phyloP scores from a whole-genome alignment of 192 early-diverging fungal genomes.

The Coemansia sp. region DNA sequence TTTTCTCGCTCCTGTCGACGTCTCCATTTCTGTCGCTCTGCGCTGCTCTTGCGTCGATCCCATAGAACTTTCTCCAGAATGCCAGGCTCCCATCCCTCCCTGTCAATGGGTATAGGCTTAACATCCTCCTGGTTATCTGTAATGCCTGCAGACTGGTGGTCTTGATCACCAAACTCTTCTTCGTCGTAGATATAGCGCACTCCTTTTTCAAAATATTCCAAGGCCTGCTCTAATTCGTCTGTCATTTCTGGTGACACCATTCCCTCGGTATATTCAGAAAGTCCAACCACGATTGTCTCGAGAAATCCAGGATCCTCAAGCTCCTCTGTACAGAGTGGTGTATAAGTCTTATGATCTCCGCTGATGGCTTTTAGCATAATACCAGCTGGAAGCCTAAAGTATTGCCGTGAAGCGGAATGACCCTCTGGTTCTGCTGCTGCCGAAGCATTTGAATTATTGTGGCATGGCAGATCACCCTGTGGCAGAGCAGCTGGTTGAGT shows the following conservation, averaged over 20 bases:
- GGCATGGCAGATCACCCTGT: background rate
- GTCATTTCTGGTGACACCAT: conserved; percentile 5
- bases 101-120: conserved; percentile 15
- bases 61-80: conserved; percentile 32
- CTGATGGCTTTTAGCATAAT: conserved; percentile 21
- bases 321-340: conserved; percentile 6
- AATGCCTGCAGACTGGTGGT: background rate
- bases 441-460: background rate
- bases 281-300: conserved; percentile 17
- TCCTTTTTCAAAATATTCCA: conserved; percentile 27
- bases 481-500: conserved; percentile 9
- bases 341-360: conserved; percentile 17
- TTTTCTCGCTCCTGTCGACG: conserved; percentile 16
- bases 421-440: background rate
- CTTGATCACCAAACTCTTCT: conserved; percentile 21
- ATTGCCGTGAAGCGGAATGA: background rate
- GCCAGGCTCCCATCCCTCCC: conserved; percentile 35
- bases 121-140: background rate
- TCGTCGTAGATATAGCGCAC: conserved; percentile 41
- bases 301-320: conserved; percentile 28
- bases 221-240: conserved; percentile 19
- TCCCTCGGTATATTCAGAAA: conserved; percentile 6
- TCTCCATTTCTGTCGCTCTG: conserved; percentile 21
- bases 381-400: conserved; percentile 33
- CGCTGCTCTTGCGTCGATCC: conserved; percentile 30